phyloP scores from a whole-genome alignment of 2,329 filamentous ascomycete species.

The Amauroascus verrucosus region DNA sequence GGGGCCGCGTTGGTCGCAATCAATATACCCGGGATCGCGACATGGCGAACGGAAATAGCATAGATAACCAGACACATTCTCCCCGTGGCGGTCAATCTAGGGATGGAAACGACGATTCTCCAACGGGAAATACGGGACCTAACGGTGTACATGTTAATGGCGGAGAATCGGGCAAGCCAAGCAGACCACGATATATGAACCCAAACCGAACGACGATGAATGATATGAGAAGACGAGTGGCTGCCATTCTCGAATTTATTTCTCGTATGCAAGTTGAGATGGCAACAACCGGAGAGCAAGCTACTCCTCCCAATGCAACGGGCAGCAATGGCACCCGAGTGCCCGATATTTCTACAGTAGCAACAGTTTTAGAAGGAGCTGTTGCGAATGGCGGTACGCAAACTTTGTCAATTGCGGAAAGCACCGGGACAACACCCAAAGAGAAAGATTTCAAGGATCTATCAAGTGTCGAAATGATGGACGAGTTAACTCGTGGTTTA shows the following conservation, averaged over 20 bases:
- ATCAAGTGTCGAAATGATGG: conserved; percentile 82
- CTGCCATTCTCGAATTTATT: conserved; percentile 81
- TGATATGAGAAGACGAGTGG: conserved; percentile 76
- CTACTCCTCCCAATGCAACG: conserved; percentile 29
- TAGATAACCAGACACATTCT: conserved; percentile 24
- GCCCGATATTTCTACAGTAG: conserved; percentile 12
- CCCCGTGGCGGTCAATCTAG: conserved; percentile 34
- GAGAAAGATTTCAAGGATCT: conserved; percentile 60
- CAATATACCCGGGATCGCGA: conserved; percentile 74
- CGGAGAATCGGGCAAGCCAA: conserved; percentile 47
- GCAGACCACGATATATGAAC: conserved; percentile 49
- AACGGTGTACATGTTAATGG: conserved; percentile 46
- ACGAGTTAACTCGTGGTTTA: conserved; percentile 66
- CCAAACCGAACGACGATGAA: conserved; percentile 61
- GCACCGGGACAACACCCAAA: conserved; percentile 16
- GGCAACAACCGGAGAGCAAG: conserved; percentile 48
- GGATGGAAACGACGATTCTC: conserved; percentile 30
- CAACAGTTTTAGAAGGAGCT: conserved; percentile 14
- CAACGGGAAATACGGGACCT: conserved; percentile 25
- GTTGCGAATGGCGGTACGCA: conserved; percentile 9
- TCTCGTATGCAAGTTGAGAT: conserved; percentile 79
- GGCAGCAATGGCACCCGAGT: conserved; percentile 19
- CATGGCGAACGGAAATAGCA: conserved; percentile 43
- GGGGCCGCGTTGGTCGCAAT: conserved; percentile 59
- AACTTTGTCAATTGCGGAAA: background rate